Evolutionary conservation across 441 rosid species (phyloP).

Genomic region (Erodium moschatum): DNA sequence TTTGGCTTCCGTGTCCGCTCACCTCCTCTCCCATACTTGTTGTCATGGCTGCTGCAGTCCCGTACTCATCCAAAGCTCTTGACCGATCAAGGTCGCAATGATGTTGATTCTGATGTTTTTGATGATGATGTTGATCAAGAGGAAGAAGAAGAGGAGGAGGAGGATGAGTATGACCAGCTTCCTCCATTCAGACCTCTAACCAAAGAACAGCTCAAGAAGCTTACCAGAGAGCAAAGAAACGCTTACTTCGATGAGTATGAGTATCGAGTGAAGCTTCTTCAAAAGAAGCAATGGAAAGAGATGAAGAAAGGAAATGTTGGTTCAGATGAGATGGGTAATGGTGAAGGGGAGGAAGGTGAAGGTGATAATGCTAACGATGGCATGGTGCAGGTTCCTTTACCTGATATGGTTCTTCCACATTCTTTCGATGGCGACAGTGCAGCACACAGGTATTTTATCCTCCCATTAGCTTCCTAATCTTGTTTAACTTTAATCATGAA

Average conservation of each 20-base stretch:
- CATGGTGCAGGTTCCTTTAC: conserved; percentile 54
- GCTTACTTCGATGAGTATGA: conserved; percentile 76
- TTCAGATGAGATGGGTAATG: conserved; percentile 35
- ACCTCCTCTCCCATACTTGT: conserved; percentile 76
- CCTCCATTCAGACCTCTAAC: conserved; percentile 87
- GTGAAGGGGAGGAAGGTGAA: conserved; percentile 65
- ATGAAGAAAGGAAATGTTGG: conserved; percentile 56
- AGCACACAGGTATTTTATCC: conserved; percentile 28
- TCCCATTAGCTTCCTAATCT: background rate
- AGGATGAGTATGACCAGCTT: conserved; percentile 85
- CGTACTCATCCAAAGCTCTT: conserved; percentile 75
- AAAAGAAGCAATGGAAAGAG: conserved; percentile 71
- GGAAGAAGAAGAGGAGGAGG: conserved; percentile 12
- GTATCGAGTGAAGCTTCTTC: conserved; percentile 65
- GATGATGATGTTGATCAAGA: too few relatives aligned
- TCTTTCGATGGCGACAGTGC: conserved; percentile 75
- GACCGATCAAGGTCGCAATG: conserved; percentile 62
- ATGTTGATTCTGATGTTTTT: conserved; percentile 31
- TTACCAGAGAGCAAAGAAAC: conserved; percentile 53
- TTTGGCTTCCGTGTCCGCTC: conserved; percentile 74
- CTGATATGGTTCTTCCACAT: conserved; percentile 70
- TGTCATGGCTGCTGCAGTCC: conserved; percentile 83
- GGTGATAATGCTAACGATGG: conserved; percentile 32
- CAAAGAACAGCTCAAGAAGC: conserved; percentile 52
- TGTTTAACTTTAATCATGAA: background rate